A percentile compares a stretch with the other conserved stretches of the same genome.
phyloP scores from a whole-genome alignment of 179 eudicot species.

The Vitellaria paradoxa region DNA sequence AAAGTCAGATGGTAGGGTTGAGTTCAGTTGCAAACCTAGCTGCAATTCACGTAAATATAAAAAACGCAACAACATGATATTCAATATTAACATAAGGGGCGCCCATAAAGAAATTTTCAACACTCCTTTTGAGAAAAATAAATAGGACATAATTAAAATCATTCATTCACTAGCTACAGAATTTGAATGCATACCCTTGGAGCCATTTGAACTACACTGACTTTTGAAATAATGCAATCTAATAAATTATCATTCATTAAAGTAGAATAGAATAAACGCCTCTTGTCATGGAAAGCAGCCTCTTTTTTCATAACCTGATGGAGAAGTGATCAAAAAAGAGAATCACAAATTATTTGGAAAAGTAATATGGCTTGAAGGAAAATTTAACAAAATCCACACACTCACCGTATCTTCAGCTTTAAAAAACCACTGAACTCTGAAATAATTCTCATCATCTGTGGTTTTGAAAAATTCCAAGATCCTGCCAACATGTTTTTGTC shows the following conservation, averaged over 20 bases:
- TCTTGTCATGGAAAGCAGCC: conserved; percentile 73
- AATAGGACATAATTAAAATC: background rate
- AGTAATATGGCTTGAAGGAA: background rate
- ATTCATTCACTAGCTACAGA: background rate
- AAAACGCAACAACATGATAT: background rate
- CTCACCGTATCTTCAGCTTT: conserved; percentile 89
- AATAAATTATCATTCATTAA: conserved; percentile 77
- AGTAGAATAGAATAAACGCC: conserved; percentile 75
- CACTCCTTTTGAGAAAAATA: background rate
- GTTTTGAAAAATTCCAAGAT: conserved; percentile 83
- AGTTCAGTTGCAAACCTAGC: conserved; percentile 43
- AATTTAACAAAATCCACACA: conserved; percentile 3
- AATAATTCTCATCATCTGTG: conserved; percentile 62
- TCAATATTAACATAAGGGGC: no score
- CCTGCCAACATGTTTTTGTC: conserved; percentile 64
- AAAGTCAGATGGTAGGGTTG: conserved; percentile 51
- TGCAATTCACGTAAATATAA: conserved; percentile 32
- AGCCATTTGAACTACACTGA: conserved; percentile 49
- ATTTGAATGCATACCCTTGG: conserved; percentile 46
- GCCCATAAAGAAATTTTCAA: background rate
- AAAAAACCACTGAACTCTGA: conserved; percentile 94
- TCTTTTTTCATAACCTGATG: conserved; percentile 70
- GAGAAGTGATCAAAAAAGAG: conserved; percentile 1
- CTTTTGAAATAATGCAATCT: conserved; percentile 79
- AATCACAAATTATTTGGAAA: conserved; percentile 6